Conservation (phyloP, 768 basidiomycete species). For the Tricholoma saponaceum region DNA sequence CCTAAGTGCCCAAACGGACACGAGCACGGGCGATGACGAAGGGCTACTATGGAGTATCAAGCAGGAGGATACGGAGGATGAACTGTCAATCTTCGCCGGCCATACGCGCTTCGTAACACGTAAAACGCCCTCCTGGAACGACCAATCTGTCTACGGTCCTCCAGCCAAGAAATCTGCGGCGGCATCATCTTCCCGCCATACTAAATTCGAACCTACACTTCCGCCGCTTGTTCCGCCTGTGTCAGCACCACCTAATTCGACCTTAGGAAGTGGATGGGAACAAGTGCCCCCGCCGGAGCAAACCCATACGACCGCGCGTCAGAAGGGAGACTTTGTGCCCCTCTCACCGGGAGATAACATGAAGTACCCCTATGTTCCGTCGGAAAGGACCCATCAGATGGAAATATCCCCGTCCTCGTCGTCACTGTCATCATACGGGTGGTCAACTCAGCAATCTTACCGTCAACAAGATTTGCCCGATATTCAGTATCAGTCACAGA, state of each 20-base stretch:
- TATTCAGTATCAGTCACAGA: not conserved
- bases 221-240: not conserved
- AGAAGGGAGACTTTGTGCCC: conserved; percentile 1
- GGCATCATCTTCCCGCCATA: not conserved
- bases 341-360: conserved; percentile 3
- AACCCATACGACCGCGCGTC: not conserved
- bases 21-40: conserved; percentile 20
- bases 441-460: conserved; percentile 6
- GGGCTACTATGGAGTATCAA: conserved; percentile 50
- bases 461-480: not conserved
- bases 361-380: conserved; percentile 15
- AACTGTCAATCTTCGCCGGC: conserved; percentile 66
- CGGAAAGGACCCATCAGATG: conserved; percentile 14
- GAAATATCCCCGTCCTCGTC: conserved; percentile 1
- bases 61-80: conserved; percentile 55
- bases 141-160: conserved; percentile 6
- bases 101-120: conserved; percentile 58
- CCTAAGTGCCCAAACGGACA: conserved; percentile 35
- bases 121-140: conserved; percentile 24
- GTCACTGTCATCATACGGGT: not conserved
- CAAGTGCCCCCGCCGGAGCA: not conserved
- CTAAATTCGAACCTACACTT: not conserved
- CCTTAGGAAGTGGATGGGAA: too few relatives aligned
- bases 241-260: not conserved
- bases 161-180: conserved; percentile 9